Percentiles rank a stretch among this genome's conserved stretches.
These are phyloP conservation scores for Elongisporangium senticosum DNA, from an alignment of 352 stramenopile genomes.

Conservation along the genomic window DNA sequence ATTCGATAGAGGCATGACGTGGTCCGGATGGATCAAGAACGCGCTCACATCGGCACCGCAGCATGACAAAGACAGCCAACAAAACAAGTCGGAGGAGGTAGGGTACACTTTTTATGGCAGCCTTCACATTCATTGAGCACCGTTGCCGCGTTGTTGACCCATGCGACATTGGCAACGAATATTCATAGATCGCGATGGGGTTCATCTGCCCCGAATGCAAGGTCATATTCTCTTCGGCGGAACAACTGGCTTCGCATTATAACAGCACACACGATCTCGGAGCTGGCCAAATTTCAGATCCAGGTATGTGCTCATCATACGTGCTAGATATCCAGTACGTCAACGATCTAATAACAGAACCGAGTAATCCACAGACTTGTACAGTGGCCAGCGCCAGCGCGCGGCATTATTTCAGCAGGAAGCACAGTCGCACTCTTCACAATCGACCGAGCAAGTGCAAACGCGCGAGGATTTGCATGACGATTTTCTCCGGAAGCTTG, in stretches of 20 bases:
- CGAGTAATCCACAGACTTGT: too few species aligned
- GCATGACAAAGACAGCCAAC: slow-evolving; percentile 3
- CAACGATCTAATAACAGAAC: too few species aligned
- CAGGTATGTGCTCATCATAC: too few species aligned
- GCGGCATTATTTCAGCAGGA: too few species aligned
- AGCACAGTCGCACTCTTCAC: too few species aligned
- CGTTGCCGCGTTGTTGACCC: too few species aligned
- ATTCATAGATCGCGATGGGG: slow-evolving; percentile 68
- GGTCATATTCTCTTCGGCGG: slow-evolving; percentile 48
- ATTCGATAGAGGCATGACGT: slow-evolving; percentile 55
- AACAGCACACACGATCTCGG: slow-evolving; percentile 27
- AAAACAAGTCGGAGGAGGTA: slow-evolving; percentile 2
- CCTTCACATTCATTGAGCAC: too few species aligned
- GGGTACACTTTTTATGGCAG: not conserved
- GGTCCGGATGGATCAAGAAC: slow-evolving; percentile 79
- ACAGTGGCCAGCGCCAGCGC: too few species aligned
- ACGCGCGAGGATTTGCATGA: slow-evolving; percentile 26
- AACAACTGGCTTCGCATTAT: slow-evolving; percentile 61
- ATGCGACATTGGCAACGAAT: too few species aligned
- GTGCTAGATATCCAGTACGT: too few species aligned
- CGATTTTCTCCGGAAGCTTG: slow-evolving; percentile 41
- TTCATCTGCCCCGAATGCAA: slow-evolving; percentile 84
- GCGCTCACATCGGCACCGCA: slow-evolving; percentile 39
- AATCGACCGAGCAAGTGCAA: not conserved
- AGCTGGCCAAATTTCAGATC: not conserved